A percentile compares a stretch with the other conserved stretches of the same genome.
phyloP scores from a whole-genome alignment of 2,329 filamentous ascomycete genomes.

The Penicillium sp. region DNA sequence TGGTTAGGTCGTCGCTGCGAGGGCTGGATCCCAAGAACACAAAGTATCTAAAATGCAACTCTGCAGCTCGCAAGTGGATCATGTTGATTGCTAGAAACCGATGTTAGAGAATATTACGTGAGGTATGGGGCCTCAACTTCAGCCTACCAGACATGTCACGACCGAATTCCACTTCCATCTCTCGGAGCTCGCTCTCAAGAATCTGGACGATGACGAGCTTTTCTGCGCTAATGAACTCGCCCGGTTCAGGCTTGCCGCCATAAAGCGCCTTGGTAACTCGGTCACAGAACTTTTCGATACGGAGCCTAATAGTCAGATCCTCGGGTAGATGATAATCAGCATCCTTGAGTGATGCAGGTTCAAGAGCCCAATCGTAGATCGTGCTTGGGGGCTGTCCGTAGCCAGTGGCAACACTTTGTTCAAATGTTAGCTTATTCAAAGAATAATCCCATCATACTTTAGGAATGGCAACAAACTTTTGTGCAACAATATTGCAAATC shows the following conservation, averaged over 20 bases:
- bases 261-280: slow-evolving; percentile 61
- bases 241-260: slow-evolving; percentile 58
- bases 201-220: slow-evolving; percentile 50
- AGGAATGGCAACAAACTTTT: slow-evolving; percentile 53
- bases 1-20: slow-evolving; percentile 47
- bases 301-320: slow-evolving; percentile 55
- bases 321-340: slow-evolving; percentile 53
- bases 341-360: slow-evolving; percentile 48
- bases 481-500: slow-evolving; percentile 69
- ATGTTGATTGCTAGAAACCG: slow-evolving; percentile 45
- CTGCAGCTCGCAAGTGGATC: slow-evolving; percentile 52
- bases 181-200: slow-evolving; percentile 49
- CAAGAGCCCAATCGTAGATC: slow-evolving; percentile 62
- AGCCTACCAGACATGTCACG: slow-evolving; percentile 39
- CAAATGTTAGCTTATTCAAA: slow-evolving; percentile 24
- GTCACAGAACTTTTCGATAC: slow-evolving; percentile 63
- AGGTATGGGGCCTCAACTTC: neutral
- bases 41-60: slow-evolving; percentile 50
- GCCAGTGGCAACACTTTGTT: slow-evolving; percentile 63
- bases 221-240: slow-evolving; percentile 50
- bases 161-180: slow-evolving; percentile 58
- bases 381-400: slow-evolving; percentile 67
- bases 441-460: neutral
- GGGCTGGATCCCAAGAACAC: slow-evolving; percentile 51
- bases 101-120: slow-evolving; percentile 9